Base-by-base conservation (phyloP, 2,329 filamentous ascomycete species). In the Gaeumannomyces tritici region DNA sequence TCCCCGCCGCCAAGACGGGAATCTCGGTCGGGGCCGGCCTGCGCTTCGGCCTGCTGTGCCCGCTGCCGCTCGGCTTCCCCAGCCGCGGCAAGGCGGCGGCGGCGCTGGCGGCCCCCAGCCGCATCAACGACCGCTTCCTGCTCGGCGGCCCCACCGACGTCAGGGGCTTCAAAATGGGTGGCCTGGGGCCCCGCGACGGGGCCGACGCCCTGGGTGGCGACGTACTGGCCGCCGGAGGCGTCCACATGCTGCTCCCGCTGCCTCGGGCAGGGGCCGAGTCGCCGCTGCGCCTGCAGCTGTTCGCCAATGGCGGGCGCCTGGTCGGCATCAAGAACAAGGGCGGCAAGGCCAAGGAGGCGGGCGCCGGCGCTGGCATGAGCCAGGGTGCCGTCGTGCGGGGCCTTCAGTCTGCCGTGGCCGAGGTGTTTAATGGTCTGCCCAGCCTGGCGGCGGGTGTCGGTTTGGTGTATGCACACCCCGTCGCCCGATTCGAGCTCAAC, bases 111-210 rank as follows among this genome's bases (percentile, higher is more conserved):
- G 79, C 82, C 27, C 84, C 88, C 5, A 96, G 90, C 67, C 86
- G 91, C 33, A 83, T 98, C 70, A 97, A 96, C 72, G 95, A 99
- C 74, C 91, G 95, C 57, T 99, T 99, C 78, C 87, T 92, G 70
- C 89, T 99, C 35, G 95, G 95, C 56, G 95, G 95, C 0, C 93
- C 95, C 4, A 96, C 92, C 3, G 93, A 96, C 71, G 90, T 99
- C 18, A 90, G 95, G 62, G 95, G 95, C 2, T 99, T 99, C 81
- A 88, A 91, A 64, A 84, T 96, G 27, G 90, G 89, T 26, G 95
- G 95, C 1, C 82, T 99, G 7, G 95, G 95, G 11, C 93, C 95
- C 4, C 89, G 89, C 66, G 93, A 98, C 70, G 90, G 92, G 1
- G 74, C 79, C 24, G 93, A 99, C 75, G 87, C 93, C 0, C 86